Percentiles rank a stretch among this genome's conserved stretches.
Conservation (phyloP, 805 yeast species). For the Yueomyces sp. region DNA sequence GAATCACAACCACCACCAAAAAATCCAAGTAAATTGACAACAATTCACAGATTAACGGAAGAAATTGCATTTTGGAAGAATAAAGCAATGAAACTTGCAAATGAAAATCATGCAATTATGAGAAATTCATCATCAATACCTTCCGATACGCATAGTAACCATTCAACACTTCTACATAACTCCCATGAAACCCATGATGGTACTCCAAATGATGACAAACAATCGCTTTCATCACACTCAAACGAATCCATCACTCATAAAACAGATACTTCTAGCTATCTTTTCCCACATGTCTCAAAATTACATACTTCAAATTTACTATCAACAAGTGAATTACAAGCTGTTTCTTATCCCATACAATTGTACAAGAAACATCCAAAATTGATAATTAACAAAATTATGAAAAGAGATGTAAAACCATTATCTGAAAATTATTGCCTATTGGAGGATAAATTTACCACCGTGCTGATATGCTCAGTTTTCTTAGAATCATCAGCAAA, state of each 20-base stretch:
- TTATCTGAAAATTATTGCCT: conserved; percentile 21
- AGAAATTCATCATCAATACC: background rate
- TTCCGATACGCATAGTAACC: background rate
- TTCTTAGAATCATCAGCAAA: conserved; percentile 16
- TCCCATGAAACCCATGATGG: no score
- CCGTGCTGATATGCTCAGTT: conserved; percentile 16
- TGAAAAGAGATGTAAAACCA: conserved; percentile 23
- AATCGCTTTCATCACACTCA: no score
- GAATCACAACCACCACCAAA: conserved; percentile 21
- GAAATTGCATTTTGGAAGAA: conserved; percentile 23
- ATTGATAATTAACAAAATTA: conserved; percentile 17
- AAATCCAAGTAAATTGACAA: conserved; percentile 20
- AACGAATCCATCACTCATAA: no score
- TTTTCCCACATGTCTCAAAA: background rate
- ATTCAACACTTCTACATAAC: no score
- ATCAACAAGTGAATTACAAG: background rate
- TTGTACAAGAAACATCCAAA: conserved; percentile 17
- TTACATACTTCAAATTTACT: background rate
- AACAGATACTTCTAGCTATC: background rate
- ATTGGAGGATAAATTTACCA: conserved; percentile 18
- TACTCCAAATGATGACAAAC: no score
- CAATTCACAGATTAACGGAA: conserved; percentile 17
- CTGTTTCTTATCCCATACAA: conserved; percentile 3
- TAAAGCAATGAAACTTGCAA: conserved; percentile 3
- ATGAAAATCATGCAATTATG: background rate